phyloP scores from a whole-genome alignment of 305 asterid genomes.

The Solanum hybrid region DNA sequence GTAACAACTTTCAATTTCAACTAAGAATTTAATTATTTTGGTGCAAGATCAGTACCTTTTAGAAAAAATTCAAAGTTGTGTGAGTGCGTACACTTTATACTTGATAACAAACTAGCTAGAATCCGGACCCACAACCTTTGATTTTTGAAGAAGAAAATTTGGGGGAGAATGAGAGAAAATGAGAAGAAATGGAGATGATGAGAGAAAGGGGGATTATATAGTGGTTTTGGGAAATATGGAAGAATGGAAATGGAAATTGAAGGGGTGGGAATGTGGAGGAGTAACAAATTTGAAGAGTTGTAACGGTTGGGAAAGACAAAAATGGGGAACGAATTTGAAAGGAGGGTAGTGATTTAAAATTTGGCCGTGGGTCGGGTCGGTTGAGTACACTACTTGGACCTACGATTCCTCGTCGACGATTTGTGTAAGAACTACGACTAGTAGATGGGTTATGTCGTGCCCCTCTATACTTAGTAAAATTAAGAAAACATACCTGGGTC shows the following conservation, averaged over 20 bases:
- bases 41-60: neutral
- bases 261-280: too few species aligned
- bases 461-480: neutral
- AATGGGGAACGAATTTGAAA: too few species aligned
- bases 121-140: neutral
- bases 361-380: neutral
- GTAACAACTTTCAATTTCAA: neutral
- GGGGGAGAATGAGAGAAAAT: neutral
- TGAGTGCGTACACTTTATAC: neutral
- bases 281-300: too few species aligned
- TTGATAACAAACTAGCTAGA: too few species aligned
- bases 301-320: too few species aligned
- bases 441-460: neutral
- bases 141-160: too few species aligned
- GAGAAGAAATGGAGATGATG: too few species aligned
- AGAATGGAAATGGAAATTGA: too few species aligned
- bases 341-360: neutral
- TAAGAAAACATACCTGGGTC: neutral
- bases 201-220: too few species aligned
- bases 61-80: neutral
- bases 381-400: neutral
- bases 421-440: neutral
- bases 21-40: neutral
- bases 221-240: neutral
- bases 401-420: neutral